These are phyloP conservation scores for Bruguiera gymnorhiza DNA, from an alignment of 345 rosid genomes.

Conservation along the genomic window DNA sequence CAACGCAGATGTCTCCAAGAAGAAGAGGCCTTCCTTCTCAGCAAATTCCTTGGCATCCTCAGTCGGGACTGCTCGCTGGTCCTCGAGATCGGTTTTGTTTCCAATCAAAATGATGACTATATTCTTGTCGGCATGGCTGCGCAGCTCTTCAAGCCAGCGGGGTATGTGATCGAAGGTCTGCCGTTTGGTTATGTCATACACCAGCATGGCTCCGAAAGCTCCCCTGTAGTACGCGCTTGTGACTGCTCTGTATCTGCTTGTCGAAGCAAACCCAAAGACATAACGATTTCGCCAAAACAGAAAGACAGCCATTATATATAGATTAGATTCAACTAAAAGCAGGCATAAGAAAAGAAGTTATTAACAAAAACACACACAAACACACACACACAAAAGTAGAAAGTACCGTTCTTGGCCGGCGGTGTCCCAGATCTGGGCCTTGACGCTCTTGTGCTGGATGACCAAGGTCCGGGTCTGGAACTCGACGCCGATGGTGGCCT, in stretches of 20 bases:
- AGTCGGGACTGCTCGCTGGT: constrained; percentile 55
- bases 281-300: neutral
- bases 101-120: constrained; percentile 73
- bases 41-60: constrained; percentile 83
- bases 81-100: constrained; percentile 67
- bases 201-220: constrained; percentile 89
- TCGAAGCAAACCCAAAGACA: constrained; percentile 5
- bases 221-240: constrained; percentile 87
- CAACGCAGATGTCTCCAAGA: constrained; percentile 73
- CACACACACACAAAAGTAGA: no score
- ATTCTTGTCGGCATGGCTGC: constrained; percentile 77
- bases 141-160: constrained; percentile 78
- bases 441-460: constrained; percentile 39
- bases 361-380: neutral
- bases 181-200: constrained; percentile 66
- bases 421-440: constrained; percentile 46
- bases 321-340: neutral
- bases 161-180: constrained; percentile 82
- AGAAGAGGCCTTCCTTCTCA: constrained; percentile 73
- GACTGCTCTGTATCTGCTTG: constrained; percentile 70
- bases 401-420: constrained; percentile 41
- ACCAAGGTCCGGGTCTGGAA: constrained; percentile 36
- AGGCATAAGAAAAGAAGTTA: neutral
- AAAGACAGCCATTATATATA: no score
- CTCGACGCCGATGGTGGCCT: constrained; percentile 48